These are phyloP conservation scores for Globisporangium uncinulatum DNA, from an alignment of 352 stramenopile species.

Conservation along the genomic window DNA sequence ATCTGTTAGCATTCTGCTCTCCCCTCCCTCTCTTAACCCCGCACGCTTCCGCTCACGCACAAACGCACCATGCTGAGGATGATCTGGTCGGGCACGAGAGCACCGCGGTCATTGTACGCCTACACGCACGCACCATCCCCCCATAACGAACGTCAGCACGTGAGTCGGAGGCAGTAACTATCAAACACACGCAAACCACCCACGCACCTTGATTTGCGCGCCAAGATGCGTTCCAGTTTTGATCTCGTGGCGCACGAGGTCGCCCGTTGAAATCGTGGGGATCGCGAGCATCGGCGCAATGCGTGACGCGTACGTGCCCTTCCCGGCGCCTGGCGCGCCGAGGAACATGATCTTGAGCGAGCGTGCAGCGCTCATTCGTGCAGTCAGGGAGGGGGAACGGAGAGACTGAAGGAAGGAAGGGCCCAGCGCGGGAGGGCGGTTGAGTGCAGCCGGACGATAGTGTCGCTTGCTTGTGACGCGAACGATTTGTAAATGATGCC, in stretches of 20 bases:
- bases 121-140: conserved; percentile 10
- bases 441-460: no score
- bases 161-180: neutral
- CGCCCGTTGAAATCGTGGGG: conserved; percentile 86
- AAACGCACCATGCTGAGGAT: conserved; percentile 80
- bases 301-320: conserved; percentile 87
- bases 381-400: no score
- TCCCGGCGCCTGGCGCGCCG: conserved; percentile 82
- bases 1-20: neutral
- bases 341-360: conserved; percentile 89
- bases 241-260: conserved; percentile 87
- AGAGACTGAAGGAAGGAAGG: no score
- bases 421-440: neutral
- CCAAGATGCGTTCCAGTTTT: conserved; percentile 71
- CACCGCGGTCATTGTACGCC: conserved; percentile 79
- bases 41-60: neutral
- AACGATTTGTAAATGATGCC: no score
- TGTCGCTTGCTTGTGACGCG: no score
- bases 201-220: conserved; percentile 69
- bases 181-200: no score
- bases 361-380: conserved; percentile 6
- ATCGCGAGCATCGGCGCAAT: conserved; percentile 85
- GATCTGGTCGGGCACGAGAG: conserved; percentile 84
- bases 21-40: neutral
- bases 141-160: neutral